These are phyloP conservation scores for Carex parvula DNA, from an alignment of 176 grass and related monocot genomes.

Conservation along the genomic window DNA sequence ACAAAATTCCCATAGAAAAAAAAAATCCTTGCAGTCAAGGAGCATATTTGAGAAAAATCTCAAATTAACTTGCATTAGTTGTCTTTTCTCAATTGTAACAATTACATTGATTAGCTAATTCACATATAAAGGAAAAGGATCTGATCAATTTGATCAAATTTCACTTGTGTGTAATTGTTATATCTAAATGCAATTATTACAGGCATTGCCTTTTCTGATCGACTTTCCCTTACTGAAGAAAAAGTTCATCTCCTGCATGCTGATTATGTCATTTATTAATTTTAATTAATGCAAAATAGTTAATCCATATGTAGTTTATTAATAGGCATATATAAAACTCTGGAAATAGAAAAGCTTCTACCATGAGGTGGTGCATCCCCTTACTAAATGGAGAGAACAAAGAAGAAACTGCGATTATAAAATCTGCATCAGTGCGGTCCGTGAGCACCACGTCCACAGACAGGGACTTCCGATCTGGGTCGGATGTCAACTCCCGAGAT, in stretches of 20 bases:
- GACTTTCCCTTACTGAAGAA: background rate
- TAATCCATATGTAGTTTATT: background rate
- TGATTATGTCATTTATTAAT: background rate
- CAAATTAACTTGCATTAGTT: background rate
- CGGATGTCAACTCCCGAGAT: conserved; percentile 59
- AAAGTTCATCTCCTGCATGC: background rate
- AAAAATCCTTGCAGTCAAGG: background rate
- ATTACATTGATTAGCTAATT: background rate
- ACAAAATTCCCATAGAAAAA: background rate
- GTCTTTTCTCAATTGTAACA: background rate
- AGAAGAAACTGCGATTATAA: conserved; percentile 21
- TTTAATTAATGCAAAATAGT: background rate
- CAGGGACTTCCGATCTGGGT: conserved; percentile 55
- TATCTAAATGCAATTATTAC: background rate
- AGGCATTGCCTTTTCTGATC: background rate
- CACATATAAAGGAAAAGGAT: background rate
- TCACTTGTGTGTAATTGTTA: background rate
- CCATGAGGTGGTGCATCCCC: conserved; percentile 65
- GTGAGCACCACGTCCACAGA: conserved; percentile 74
- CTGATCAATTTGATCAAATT: background rate
- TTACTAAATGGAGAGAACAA: conserved; percentile 46
- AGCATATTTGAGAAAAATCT: background rate
- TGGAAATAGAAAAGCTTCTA: conserved; percentile 20
- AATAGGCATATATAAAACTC: background rate
- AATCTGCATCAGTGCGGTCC: conserved; percentile 55